Evolutionary conservation across 1,284 basidiomycete genomes (phyloP).

Genomic region (Ustilago cynodontis): DNA sequence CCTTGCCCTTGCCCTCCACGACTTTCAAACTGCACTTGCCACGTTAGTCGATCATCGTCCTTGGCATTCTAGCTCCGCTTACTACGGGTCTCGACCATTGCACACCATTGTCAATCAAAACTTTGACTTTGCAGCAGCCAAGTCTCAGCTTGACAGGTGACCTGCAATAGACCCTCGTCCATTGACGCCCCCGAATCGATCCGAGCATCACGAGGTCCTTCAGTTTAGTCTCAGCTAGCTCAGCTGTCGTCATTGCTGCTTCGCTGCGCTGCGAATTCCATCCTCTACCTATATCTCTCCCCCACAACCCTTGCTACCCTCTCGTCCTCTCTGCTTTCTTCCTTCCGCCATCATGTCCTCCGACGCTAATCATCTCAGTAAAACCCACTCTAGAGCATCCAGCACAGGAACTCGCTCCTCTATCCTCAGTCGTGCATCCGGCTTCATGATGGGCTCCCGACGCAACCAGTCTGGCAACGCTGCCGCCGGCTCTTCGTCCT

Average conservation of each 20-base stretch:
- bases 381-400: conserved; percentile 42
- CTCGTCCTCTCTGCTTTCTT: background rate
- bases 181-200: conserved; percentile 1
- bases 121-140: too few species aligned
- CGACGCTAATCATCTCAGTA: conserved; percentile 14
- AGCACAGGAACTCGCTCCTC: conserved; percentile 42
- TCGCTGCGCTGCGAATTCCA: background rate
- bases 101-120: background rate
- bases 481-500: conserved; percentile 17
- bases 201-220: conserved; percentile 16
- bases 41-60: conserved; percentile 4
- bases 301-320: background rate
- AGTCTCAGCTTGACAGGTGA: too few species aligned
- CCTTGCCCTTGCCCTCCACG: background rate
- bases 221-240: background rate
- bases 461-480: conserved; percentile 14
- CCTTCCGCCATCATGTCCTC: conserved; percentile 38
- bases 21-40: background rate
- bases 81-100: background rate
- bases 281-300: background rate
- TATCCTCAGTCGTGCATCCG: conserved; percentile 45
- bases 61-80: background rate
- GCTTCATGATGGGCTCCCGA: conserved; percentile 44
- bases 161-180: background rate
- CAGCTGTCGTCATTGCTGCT: conserved; percentile 1